These are phyloP conservation scores for Symbiodinium pilosum DNA, from an alignment of 73 alveolate species.

Conservation along the genomic window DNA sequence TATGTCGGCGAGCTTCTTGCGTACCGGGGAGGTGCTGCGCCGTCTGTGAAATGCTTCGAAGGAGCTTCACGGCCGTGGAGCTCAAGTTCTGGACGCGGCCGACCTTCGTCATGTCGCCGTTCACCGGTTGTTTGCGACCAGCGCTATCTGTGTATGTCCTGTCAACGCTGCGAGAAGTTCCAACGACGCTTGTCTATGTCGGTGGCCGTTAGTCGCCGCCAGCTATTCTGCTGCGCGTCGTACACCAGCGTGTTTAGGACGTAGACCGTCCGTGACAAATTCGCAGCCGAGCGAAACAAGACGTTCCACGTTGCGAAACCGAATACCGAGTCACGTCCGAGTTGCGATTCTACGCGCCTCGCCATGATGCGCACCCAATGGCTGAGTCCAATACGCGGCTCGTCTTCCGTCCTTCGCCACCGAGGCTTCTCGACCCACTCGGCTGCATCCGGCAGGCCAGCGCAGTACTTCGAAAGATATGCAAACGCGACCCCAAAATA, in stretches of 20 bases:
- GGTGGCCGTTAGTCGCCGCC: not conserved
- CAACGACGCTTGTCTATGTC: not conserved
- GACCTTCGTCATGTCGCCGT: constrained; percentile 23
- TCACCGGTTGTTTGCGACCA: not conserved
- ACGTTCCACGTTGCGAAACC: constrained; percentile 25
- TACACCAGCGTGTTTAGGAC: not conserved
- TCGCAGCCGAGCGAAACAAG: not conserved
- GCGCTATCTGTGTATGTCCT: not conserved
- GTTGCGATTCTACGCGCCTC: constrained; percentile 14
- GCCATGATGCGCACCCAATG: constrained; percentile 30
- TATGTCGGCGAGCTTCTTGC: constrained; percentile 28
- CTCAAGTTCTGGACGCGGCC: not conserved
- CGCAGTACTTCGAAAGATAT: not conserved
- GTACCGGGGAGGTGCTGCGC: constrained; percentile 13
- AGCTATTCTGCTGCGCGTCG: not conserved
- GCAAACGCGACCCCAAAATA: constrained; percentile 19
- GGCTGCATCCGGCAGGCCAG: constrained; percentile 19
- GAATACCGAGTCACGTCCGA: constrained; percentile 27
- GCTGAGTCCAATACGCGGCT: not conserved
- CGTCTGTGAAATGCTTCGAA: not conserved
- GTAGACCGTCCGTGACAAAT: not conserved
- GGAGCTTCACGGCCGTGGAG: not conserved
- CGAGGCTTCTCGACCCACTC: not conserved
- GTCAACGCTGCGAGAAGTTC: not conserved
- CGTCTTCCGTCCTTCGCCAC: not conserved